Percentiles rank a stretch among this genome's conserved stretches.
Evolutionary conservation across 2,329 filamentous ascomycete genomes (phyloP).

Genomic region (Stachybotrys chlorohalonatus): DNA sequence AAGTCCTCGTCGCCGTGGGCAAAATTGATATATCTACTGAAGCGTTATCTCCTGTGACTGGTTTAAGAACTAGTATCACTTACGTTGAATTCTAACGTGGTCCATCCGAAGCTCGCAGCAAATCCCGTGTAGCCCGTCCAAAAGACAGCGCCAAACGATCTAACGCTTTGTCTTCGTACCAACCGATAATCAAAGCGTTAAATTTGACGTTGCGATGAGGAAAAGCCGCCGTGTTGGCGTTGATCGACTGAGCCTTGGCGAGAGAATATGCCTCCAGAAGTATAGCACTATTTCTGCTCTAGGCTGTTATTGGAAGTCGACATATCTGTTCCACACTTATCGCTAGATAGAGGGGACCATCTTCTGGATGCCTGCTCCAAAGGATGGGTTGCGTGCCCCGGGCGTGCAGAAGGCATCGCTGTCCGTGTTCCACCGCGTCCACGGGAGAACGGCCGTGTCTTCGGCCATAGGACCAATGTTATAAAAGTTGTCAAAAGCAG

Average conservation of each 20-base stretch:
- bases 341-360: conserved; percentile 27
- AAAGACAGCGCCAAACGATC: conserved; percentile 24
- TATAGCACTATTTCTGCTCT: conserved; percentile 20
- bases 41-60: neutral
- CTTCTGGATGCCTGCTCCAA: conserved; percentile 19
- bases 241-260: conserved; percentile 15
- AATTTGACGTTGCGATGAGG: conserved; percentile 23
- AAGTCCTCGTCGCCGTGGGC: conserved; percentile 20
- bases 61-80: neutral
- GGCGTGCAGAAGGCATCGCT: conserved; percentile 24
- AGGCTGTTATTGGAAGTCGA: conserved; percentile 21
- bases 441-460: conserved; percentile 18
- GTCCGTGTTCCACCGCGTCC: conserved; percentile 28
- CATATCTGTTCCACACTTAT: conserved; percentile 27
- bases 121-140: conserved; percentile 17
- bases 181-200: conserved; percentile 26
- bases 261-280: conserved; percentile 27
- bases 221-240: conserved; percentile 13
- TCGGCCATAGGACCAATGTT: conserved; percentile 18
- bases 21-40: conserved; percentile 21
- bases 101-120: conserved; percentile 15
- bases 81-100: conserved; percentile 5
- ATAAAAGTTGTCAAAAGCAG: conserved; percentile 24
- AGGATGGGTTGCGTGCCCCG: conserved; percentile 29
- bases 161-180: conserved; percentile 25